These are phyloP conservation scores for Biancaea sappan DNA, from an alignment of 306 rosid genomes.

Conservation along the genomic window DNA sequence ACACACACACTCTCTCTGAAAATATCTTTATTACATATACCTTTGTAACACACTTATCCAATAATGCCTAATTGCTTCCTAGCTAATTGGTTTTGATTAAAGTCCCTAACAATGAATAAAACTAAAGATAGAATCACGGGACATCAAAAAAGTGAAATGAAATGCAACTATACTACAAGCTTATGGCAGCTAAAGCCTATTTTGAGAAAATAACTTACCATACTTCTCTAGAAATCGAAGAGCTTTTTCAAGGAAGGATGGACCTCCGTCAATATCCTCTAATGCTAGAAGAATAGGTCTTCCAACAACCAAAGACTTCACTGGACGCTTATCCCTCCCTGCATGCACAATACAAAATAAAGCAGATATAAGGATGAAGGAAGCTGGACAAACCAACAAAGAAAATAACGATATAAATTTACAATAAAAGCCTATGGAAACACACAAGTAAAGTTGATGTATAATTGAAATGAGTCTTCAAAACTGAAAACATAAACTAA, in stretches of 20 bases:
- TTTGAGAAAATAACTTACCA: constrained; percentile 57
- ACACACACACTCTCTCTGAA: not conserved
- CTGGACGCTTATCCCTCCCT: constrained; percentile 98
- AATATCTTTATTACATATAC: not conserved
- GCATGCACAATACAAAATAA: constrained; percentile 21
- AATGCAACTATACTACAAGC: constrained; percentile 3
- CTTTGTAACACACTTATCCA: not conserved
- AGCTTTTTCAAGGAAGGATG: constrained; percentile 98
- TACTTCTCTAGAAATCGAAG: constrained; percentile 82
- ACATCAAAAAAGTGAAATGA: constrained; percentile 10
- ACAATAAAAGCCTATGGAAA: not conserved
- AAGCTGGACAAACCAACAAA: not conserved
- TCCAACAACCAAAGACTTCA: constrained; percentile 97
- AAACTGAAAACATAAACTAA: constrained; percentile 31
- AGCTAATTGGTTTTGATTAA: not conserved
- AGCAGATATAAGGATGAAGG: not conserved
- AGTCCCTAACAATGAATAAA: not conserved
- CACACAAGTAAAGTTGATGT: not conserved
- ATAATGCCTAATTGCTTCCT: not conserved
- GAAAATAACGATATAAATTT: not conserved
- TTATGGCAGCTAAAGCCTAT: not conserved
- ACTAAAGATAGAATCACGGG: not conserved
- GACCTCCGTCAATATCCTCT: constrained; percentile 99
- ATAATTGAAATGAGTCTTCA: constrained; percentile 17
- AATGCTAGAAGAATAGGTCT: constrained; percentile 95